Evolutionary conservation across 2,329 filamentous ascomycete species (phyloP).

Genomic region (Chrysoporthe puriensis): DNA sequence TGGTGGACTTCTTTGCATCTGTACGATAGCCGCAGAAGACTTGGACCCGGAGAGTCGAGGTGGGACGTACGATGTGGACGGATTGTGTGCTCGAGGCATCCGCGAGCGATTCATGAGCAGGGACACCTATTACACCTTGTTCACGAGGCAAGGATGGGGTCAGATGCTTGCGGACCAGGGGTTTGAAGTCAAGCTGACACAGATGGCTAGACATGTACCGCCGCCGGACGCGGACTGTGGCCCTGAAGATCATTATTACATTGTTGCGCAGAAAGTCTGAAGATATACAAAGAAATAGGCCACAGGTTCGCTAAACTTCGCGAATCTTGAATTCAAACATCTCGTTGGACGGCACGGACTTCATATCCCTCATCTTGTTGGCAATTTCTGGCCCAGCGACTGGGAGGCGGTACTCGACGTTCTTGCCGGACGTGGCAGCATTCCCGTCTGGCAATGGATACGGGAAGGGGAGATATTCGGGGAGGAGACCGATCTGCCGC

Average conservation of each 20-base stretch:
- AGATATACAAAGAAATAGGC: not conserved
- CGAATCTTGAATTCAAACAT: constrained; percentile 49
- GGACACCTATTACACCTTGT: constrained; percentile 10
- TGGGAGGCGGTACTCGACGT: constrained; percentile 63
- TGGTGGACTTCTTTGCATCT: constrained; percentile 30
- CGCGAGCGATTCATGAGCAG: constrained; percentile 16
- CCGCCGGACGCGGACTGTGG: constrained; percentile 12
- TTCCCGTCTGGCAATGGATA: constrained; percentile 51
- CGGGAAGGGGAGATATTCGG: constrained; percentile 67
- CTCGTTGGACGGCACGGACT: constrained; percentile 56
- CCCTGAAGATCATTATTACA: constrained; percentile 9
- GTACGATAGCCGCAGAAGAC: constrained; percentile 16
- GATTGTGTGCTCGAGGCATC: constrained; percentile 12
- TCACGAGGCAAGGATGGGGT: constrained; percentile 11
- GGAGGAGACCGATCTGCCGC: constrained; percentile 64
- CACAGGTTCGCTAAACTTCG: constrained; percentile 27
- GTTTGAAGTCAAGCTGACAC: constrained; percentile 1
- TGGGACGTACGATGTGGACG: constrained; percentile 10
- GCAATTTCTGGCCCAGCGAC: constrained; percentile 59
- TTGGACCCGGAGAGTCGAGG: constrained; percentile 14
- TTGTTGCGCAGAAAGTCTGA: not conserved
- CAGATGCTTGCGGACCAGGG: constrained; percentile 6
- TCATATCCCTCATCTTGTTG: constrained; percentile 52
- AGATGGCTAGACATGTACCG: constrained; percentile 9
- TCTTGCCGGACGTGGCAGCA: constrained; percentile 37